Conservation (phyloP, 345 rosid species). For the Jatropha curcas region DNA sequence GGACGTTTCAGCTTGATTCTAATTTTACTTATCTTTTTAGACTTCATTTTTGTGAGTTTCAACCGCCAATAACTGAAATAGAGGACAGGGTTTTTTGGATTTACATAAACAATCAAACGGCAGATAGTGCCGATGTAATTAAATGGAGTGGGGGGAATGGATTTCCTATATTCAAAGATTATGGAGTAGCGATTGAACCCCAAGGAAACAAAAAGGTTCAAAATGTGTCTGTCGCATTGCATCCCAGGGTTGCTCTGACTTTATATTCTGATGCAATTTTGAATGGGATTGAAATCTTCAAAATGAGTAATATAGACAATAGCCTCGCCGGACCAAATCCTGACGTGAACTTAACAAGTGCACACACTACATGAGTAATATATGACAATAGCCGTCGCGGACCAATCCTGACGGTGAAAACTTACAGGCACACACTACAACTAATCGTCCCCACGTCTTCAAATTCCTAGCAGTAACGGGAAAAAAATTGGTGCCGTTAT, state of each 20-base stretch:
- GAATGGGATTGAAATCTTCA: conserved; percentile 21
- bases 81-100: conserved; percentile 19
- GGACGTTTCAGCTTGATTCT: conserved; percentile 44
- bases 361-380: neutral
- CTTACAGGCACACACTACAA: no score
- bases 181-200: neutral
- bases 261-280: no score
- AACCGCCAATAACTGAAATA: neutral
- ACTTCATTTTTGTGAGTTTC: conserved; percentile 52
- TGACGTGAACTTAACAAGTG: neutral
- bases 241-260: neutral
- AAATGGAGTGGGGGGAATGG: conserved; percentile 14
- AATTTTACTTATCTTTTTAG: conserved; percentile 43
- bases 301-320: neutral
- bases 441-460: no score
- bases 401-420: neutral
- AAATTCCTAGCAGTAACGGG: no score
- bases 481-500: no score
- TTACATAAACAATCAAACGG: conserved; percentile 25
- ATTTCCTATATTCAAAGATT: conserved; percentile 34
- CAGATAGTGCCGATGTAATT: conserved; percentile 19
- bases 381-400: neutral
- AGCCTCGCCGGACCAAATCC: conserved; percentile 14
- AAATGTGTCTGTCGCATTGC: conserved; percentile 33
- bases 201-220: conserved; percentile 26